These are phyloP conservation scores for Colletotrichum gloeosporioides DNA, from an alignment of 2,329 filamentous ascomycete species.

Conservation along the genomic window DNA sequence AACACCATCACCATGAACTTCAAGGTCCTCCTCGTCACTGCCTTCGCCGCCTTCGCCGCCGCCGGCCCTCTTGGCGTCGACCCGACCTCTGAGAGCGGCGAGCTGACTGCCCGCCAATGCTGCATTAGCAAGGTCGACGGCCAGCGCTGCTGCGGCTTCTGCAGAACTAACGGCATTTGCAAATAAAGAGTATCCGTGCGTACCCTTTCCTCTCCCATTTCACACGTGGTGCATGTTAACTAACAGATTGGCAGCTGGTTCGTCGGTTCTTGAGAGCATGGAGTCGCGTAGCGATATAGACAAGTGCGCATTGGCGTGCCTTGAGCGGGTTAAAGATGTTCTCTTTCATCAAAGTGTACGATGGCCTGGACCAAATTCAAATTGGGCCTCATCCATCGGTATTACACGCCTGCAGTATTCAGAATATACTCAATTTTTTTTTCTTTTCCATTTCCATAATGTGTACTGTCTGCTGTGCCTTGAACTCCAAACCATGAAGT, in stretches of 20 bases:
- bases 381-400: no score
- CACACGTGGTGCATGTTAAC: background rate
- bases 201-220: fast-evolving
- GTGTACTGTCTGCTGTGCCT: no score
- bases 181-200: background rate
- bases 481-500: no score
- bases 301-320: no score
- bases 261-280: background rate
- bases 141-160: background rate
- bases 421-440: background rate
- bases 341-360: background rate
- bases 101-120: background rate
- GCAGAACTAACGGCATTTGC: background rate
- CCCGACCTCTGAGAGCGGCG: background rate
- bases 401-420: background rate
- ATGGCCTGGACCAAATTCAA: background rate
- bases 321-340: no score
- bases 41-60: background rate
- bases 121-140: background rate
- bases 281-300: background rate
- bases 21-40: background rate
- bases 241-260: background rate
- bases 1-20: background rate
- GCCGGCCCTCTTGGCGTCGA: background rate
- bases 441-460: no score